Evolutionary conservation across 148 eudicot genomes (phyloP).

Genomic region (Hydrangea macrophylla): DNA sequence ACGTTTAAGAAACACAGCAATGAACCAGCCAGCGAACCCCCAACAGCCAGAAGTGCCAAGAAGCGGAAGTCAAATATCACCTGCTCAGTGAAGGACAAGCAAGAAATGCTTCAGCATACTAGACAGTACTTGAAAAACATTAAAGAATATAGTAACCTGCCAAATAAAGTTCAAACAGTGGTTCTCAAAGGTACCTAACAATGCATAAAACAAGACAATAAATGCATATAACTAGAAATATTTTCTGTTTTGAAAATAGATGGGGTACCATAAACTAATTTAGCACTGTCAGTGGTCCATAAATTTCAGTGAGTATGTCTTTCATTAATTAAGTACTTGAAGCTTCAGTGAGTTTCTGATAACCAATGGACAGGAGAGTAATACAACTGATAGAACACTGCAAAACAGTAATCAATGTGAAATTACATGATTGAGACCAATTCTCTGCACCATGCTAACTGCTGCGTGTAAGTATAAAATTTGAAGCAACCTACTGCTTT

Average conservation of each 20-base stretch:
- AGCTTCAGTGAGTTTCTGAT: too few relatives aligned
- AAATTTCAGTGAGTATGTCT: background rate
- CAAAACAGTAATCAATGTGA: too few relatives aligned
- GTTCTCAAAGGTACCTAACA: background rate
- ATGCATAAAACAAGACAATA: background rate
- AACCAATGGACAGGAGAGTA: too few relatives aligned
- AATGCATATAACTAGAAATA: background rate
- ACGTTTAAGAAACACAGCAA: slow-evolving; percentile 90
- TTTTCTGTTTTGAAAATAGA: background rate
- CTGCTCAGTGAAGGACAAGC: slow-evolving; percentile 30
- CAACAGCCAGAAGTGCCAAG: slow-evolving; percentile 84
- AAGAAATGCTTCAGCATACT: background rate
- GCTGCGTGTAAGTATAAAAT: too few relatives aligned
- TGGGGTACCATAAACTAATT: background rate
- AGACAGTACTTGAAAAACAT: background rate
- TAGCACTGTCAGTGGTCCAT: background rate
- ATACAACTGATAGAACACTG: too few relatives aligned
- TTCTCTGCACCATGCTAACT: too few relatives aligned
- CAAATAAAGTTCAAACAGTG: background rate
- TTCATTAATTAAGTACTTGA: background rate
- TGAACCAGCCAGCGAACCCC: slow-evolving; percentile 87
- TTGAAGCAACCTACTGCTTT: too few relatives aligned
- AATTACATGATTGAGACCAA: too few relatives aligned
- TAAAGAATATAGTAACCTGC: background rate
- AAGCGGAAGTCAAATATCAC: slow-evolving; percentile 86